phyloP scores from a whole-genome alignment of 371 early-diverging fungal species.

The Vittaforma corneae region DNA sequence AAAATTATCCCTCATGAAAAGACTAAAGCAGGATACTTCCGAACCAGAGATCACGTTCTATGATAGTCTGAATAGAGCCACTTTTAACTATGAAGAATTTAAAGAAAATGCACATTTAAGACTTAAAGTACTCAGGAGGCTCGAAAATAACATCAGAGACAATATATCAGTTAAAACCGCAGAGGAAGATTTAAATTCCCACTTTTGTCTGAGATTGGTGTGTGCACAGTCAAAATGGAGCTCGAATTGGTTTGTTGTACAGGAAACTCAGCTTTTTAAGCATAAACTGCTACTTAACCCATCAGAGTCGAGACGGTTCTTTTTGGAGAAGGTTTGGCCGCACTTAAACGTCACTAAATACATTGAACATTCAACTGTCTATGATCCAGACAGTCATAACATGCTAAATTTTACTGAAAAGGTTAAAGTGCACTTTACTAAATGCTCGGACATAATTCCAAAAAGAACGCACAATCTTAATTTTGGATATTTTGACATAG shows the following conservation, averaged over 20 bases:
- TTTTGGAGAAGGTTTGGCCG: slow-evolving; percentile 33
- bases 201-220: slow-evolving; percentile 38
- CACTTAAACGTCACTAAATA: slow-evolving; percentile 8
- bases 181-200: slow-evolving; percentile 36
- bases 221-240: slow-evolving; percentile 30
- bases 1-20: slow-evolving; percentile 22
- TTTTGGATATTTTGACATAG: slow-evolving; percentile 32
- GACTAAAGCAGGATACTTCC: neutral
- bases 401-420: neutral
- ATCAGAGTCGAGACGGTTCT: slow-evolving; percentile 26
- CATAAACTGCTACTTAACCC: slow-evolving; percentile 16
- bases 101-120: slow-evolving; percentile 9
- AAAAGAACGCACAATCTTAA: slow-evolving; percentile 24
- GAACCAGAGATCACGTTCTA: slow-evolving; percentile 30
- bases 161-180: neutral
- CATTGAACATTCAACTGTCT: neutral
- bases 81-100: slow-evolving; percentile 35
- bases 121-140: slow-evolving; percentile 12
- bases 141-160: slow-evolving; percentile 12
- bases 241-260: slow-evolving; percentile 47
- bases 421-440: slow-evolving; percentile 49
- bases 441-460: slow-evolving; percentile 32
- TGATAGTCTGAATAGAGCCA: slow-evolving; percentile 3
- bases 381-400: neutral
- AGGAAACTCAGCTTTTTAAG: slow-evolving; percentile 49